Evolutionary conservation across 164 flowering plant species (phyloP).

Genomic region (Cinnamomum chago): DNA sequence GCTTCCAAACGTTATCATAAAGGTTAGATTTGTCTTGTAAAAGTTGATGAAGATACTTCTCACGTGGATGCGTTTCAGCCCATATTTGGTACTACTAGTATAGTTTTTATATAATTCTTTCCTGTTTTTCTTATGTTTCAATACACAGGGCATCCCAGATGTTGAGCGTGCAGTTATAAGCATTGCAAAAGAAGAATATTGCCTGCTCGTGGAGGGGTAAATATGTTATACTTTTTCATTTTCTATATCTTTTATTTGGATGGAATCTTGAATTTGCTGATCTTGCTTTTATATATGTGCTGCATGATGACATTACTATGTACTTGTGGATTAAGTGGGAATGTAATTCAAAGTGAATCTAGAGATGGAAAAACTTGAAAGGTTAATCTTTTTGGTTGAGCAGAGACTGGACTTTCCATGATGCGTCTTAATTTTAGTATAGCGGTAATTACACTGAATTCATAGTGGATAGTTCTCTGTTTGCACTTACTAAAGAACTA

Average conservation of each 20-base stretch:
- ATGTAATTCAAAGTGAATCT: neutral
- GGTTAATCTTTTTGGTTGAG: no score
- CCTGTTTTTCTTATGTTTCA: conserved; percentile 6
- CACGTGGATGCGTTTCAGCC: neutral
- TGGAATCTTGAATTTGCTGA: neutral
- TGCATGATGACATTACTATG: neutral
- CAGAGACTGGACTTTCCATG: no score
- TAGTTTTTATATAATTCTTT: neutral
- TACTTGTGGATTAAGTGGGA: neutral
- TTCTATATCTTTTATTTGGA: neutral
- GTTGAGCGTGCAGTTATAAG: conserved; percentile 73
- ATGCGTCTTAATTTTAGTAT: no score
- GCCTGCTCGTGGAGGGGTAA: conserved; percentile 88
- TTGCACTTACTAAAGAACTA: no score
- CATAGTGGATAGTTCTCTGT: no score
- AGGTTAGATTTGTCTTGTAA: conserved; percentile 33
- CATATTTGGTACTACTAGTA: neutral
- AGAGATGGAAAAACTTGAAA: neutral
- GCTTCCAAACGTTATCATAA: conserved; percentile 68
- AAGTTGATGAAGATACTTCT: neutral
- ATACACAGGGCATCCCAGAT: conserved; percentile 67
- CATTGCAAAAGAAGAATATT: conserved; percentile 29
- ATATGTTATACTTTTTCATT: conserved; percentile 16
- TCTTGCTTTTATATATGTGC: neutral
- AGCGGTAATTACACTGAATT: no score